Conservation (phyloP, 257 asterid species). For the Solanum chiquidenum region DNA sequence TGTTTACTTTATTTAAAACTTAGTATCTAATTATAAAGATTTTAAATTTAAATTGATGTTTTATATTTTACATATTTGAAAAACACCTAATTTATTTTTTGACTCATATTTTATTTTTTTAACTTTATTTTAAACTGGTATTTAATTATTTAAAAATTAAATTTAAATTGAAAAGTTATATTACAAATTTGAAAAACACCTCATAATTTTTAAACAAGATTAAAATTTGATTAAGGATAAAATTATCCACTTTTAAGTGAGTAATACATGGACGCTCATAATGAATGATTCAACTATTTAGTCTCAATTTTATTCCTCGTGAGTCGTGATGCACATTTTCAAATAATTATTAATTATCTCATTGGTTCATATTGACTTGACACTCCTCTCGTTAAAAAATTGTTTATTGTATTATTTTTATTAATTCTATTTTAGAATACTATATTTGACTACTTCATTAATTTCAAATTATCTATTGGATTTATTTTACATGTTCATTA, state of each 20-base stretch:
- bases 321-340: background rate
- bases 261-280: background rate
- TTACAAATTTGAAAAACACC: background rate
- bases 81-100: too few relatives aligned
- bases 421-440: background rate
- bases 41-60: too few relatives aligned
- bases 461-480: background rate
- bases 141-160: too few relatives aligned
- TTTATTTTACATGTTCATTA: background rate
- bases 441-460: background rate
- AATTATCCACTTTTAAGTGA: background rate
- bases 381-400: accelerated
- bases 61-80: background rate
- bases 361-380: too few relatives aligned
- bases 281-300: background rate
- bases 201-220: background rate
- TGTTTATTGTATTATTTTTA: background rate
- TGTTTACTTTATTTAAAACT: too few relatives aligned
- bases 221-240: background rate
- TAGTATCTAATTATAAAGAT: too few relatives aligned
- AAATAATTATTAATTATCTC: background rate
- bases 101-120: too few relatives aligned
- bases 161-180: background rate
- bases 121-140: too few relatives aligned
- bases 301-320: background rate